A percentile compares a stretch with the other conserved stretches of the same genome.
phyloP scores from a whole-genome alignment of 2,329 filamentous ascomycete genomes.

The Leptographium wingfieldii region DNA sequence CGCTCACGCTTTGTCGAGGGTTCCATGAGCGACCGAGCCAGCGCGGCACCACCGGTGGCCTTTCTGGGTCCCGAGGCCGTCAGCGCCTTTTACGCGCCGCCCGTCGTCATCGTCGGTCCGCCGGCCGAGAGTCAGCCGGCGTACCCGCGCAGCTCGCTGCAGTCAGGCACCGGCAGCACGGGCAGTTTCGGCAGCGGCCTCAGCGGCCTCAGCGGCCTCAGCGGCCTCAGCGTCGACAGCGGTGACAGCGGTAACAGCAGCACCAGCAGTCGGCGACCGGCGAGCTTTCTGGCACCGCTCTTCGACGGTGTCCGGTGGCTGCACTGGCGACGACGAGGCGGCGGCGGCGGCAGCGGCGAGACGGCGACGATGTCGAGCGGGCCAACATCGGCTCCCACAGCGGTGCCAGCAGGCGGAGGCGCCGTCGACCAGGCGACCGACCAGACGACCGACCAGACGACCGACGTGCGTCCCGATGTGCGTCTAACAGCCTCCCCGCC shows the following conservation, averaged over 20 bases:
- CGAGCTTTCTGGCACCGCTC: slow-evolving; percentile 19
- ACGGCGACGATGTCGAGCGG: background rate
- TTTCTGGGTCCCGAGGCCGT: slow-evolving; percentile 33
- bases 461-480: too few relatives aligned
- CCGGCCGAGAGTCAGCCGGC: background rate
- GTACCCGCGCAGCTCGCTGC: slow-evolving; percentile 9
- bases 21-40: slow-evolving; percentile 73
- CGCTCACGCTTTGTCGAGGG: slow-evolving; percentile 58
- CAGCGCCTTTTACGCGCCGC: background rate
- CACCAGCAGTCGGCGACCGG: slow-evolving; percentile 5
- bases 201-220: background rate
- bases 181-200: background rate
- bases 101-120: background rate
- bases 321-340: slow-evolving; percentile 8
- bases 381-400: too few relatives aligned
- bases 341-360: background rate
- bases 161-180: background rate
- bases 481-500: too few relatives aligned
- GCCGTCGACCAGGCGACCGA: background rate
- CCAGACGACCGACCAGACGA: too few relatives aligned
- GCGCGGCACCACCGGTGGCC: slow-evolving; percentile 54
- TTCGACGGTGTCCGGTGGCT: slow-evolving; percentile 22
- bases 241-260: background rate
- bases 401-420: background rate
- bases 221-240: background rate